Evolutionary conservation across 768 basidiomycete species (phyloP), one percentile per base, ranked within the genome.

Genomic region (Lentinula sp.): DNA sequence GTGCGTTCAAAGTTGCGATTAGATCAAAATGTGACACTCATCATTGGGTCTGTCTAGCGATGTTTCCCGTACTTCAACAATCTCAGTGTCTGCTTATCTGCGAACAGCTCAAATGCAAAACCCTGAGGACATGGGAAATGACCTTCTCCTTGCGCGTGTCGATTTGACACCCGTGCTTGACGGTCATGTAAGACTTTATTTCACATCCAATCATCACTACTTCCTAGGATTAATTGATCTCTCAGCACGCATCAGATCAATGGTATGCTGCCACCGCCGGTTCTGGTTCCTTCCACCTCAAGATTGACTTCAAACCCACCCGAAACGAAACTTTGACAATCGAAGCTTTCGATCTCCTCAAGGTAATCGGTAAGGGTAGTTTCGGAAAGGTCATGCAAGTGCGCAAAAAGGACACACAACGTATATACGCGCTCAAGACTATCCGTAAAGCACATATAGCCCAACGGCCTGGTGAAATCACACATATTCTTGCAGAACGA

Each of bases 331-430:
- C 89, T 3, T 80, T 98, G 51, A 93, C 93, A n/a, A 98, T 98
- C 69, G 95, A 98, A 67, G 88, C 88, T 3, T 98, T 99, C 70
- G 96, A 99, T 63, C 78, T 99, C 53, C 88, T 99, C 69, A 97
- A 95, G 72, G 96, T 99, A 49, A 96, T 99, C 62, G 95, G 96
- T 18, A 98, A 98, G 74, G 96, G 97, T 10, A 90, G 87, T 62
- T 99, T 99, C 68, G 96, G 97, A 15, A 99, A 99, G 75, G 95
- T 96, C 40, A 98, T 98, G 97, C 96, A 99, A 82, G 96, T 99
- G 45, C 89, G 95, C 58, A 99, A 99, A 78, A 95, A 97, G 77
- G 95, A 99, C 74, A 98, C 97, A 1, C 85, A 93, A 66, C 93
- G 97, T 61, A 91, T 99, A 69, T 99, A 99, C 76, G 96, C 96